phyloP scores from a whole-genome alignment of 345 rosid genomes.

The Schrenkiella parvula region DNA sequence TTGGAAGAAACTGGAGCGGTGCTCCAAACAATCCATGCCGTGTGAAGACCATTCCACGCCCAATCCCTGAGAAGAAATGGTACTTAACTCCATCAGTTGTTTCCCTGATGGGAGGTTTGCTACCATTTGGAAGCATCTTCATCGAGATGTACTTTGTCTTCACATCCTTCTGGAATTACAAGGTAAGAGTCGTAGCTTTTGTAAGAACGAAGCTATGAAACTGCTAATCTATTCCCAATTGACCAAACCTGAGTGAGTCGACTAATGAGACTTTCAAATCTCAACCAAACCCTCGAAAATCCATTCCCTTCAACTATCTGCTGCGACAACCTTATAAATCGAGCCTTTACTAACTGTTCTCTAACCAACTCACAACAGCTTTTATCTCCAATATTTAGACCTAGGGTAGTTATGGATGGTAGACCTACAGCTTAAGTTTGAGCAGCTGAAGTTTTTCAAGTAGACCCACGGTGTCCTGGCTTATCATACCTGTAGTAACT shows the following conservation, averaged over 20 bases:
- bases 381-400: not conserved
- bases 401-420: not conserved
- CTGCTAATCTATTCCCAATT: not conserved
- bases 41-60: constrained; percentile 95
- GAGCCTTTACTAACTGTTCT: not conserved
- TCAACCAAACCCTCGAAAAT: not conserved
- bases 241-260: not conserved
- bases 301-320: not conserved
- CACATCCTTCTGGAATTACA: constrained; percentile 98
- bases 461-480: not conserved
- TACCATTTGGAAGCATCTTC: constrained; percentile 95
- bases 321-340: too few species aligned
- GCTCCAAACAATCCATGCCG: constrained; percentile 96
- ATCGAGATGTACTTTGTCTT: constrained; percentile 97
- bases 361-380: not conserved
- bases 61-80: constrained; percentile 96
- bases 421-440: not conserved
- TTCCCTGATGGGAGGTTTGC: constrained; percentile 86
- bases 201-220: not conserved
- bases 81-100: constrained; percentile 90
- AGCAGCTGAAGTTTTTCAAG: not conserved
- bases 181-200: constrained; percentile 44
- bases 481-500: not conserved
- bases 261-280: not conserved
- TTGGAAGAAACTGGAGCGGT: constrained; percentile 94